phyloP scores from a whole-genome alignment of 495 filamentous ascomycete genomes.

The Penicillium subrubescens region DNA sequence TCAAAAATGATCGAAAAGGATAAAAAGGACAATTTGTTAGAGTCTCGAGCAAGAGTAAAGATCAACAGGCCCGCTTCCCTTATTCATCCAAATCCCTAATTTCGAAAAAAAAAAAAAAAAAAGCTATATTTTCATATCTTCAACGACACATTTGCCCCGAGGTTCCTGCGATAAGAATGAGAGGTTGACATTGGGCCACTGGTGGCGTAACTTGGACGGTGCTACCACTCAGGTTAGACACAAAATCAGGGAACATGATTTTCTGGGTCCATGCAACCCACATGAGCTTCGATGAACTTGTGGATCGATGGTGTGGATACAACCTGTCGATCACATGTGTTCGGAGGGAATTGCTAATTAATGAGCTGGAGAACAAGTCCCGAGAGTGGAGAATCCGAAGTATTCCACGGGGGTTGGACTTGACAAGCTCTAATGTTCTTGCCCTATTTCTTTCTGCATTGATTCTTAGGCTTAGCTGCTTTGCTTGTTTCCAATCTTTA shows the following conservation, averaged over 20 bases:
- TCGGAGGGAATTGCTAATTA: conserved; percentile 20
- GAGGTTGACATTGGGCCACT: conserved; percentile 11
- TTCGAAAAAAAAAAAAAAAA: not conserved
- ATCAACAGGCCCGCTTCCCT: conserved; percentile 12
- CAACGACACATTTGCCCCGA: conserved; percentile 6
- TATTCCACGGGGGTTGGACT: not conserved
- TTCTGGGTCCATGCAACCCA: conserved; percentile 21
- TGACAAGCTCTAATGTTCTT: not conserved
- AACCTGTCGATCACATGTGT: conserved; percentile 21
- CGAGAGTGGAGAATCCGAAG: not conserved
- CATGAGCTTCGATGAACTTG: conserved; percentile 15
- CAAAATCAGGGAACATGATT: conserved; percentile 22
- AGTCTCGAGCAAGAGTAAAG: not conserved
- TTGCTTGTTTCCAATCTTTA: not conserved
- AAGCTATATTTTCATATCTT: not conserved
- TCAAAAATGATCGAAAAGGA: not conserved
- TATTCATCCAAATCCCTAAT: not conserved
- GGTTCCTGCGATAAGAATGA: conserved; percentile 12
- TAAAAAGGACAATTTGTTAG: not conserved
- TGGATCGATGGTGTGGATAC: conserved; percentile 6
- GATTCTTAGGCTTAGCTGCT: not conserved
- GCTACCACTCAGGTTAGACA: conserved; percentile 21
- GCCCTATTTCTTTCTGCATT: not conserved
- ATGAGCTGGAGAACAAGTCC: conserved; percentile 1
- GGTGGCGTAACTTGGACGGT: conserved; percentile 18